These are phyloP conservation scores for Ramaria rubella DNA, from an alignment of 768 basidiomycete species.

Conservation along the genomic window DNA sequence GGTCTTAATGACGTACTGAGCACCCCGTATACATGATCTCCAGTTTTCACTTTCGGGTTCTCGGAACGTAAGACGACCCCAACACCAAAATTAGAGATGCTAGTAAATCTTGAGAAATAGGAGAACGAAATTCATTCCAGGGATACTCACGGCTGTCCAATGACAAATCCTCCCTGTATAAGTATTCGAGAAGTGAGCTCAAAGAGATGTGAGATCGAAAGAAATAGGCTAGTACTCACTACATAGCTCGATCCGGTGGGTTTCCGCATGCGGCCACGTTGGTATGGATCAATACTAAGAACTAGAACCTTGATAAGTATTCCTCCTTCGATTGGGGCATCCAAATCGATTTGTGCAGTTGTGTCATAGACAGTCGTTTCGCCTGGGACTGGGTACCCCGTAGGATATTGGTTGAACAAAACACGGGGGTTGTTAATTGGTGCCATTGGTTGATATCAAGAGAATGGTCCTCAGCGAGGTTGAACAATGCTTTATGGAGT, in stretches of 20 bases:
- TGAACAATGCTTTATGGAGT: too few relatives aligned
- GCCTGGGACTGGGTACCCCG: slow-evolving; percentile 21
- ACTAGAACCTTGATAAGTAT: slow-evolving; percentile 45
- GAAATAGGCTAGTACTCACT: neutral
- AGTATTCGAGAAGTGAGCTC: neutral
- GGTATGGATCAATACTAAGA: slow-evolving; percentile 41
- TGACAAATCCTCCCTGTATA: slow-evolving; percentile 13
- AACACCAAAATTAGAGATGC: slow-evolving; percentile 31
- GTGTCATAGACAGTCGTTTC: slow-evolving; percentile 41
- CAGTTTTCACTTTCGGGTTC: slow-evolving; percentile 24
- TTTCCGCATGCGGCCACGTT: slow-evolving; percentile 34
- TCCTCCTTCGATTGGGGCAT: slow-evolving; percentile 39
- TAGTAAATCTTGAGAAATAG: slow-evolving; percentile 12
- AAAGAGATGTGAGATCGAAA: neutral
- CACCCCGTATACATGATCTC: slow-evolving; percentile 36
- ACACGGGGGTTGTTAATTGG: neutral
- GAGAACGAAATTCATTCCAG: neutral
- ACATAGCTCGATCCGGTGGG: slow-evolving; percentile 6
- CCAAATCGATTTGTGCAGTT: slow-evolving; percentile 42
- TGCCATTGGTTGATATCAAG: too few relatives aligned
- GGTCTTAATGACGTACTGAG: slow-evolving; percentile 15
- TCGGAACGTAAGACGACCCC: slow-evolving; percentile 43
- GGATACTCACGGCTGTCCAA: slow-evolving; percentile 24
- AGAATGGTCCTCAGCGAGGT: too few relatives aligned
- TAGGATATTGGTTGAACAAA: neutral